phyloP scores from a whole-genome alignment of 768 basidiomycete genomes.

The Tylopilus vinaceipallidus region DNA sequence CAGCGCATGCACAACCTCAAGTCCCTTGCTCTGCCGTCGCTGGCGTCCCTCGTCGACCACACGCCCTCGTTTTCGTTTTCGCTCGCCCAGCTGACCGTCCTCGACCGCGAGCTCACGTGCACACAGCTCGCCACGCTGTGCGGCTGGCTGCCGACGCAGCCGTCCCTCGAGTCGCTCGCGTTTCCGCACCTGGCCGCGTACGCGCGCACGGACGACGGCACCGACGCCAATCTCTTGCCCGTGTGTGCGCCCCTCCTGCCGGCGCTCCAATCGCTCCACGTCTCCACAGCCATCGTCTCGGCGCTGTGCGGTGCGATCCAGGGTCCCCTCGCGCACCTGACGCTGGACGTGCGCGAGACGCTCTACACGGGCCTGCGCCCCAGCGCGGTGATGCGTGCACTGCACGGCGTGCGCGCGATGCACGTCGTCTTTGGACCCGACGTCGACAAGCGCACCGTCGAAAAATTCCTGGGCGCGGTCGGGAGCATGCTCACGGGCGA shows the following conservation, averaged over 20 bases:
- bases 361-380: conserved; percentile 31
- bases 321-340: conserved; percentile 20
- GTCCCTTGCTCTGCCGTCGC: conserved; percentile 26
- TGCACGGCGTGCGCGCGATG: conserved; percentile 30
- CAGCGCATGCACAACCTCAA: conserved; percentile 32
- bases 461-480: conserved; percentile 29
- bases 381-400: conserved; percentile 24
- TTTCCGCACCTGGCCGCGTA: conserved; percentile 27
- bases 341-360: conserved; percentile 26
- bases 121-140: conserved; percentile 21
- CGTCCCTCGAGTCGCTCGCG: conserved; percentile 26
- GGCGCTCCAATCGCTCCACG: conserved; percentile 26
- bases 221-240: background rate
- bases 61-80: conserved; percentile 20
- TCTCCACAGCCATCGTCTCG: conserved; percentile 24
- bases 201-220: background rate
- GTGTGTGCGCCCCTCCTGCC: conserved; percentile 26
- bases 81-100: conserved; percentile 27
- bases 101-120: conserved; percentile 24
- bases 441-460: conserved; percentile 33
- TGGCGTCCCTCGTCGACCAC: conserved; percentile 21
- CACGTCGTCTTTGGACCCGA: conserved; percentile 29
- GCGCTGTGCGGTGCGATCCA: conserved; percentile 18
- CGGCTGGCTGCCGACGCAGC: conserved; percentile 24
- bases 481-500: conserved; percentile 22